Conservation (phyloP, 2,329 filamentous ascomycete species). For the Trichoderma endophyticum region DNA sequence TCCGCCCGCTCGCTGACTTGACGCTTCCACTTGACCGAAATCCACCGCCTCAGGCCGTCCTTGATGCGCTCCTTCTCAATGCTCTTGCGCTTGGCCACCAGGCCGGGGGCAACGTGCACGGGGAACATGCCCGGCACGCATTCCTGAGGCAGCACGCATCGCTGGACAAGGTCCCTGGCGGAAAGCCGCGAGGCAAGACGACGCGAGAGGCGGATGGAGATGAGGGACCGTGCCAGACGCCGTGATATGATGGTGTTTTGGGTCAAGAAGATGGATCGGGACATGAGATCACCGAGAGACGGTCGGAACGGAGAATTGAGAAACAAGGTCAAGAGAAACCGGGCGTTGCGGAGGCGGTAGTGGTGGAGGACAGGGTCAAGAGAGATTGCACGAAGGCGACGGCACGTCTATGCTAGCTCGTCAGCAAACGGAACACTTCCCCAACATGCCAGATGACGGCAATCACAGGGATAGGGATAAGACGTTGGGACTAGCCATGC, state of each 20-base stretch:
- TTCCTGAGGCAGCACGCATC: conserved; percentile 63
- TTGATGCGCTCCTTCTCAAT: conserved; percentile 67
- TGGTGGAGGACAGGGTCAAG: conserved; percentile 63
- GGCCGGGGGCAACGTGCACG: conserved; percentile 51
- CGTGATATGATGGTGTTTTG: conserved; percentile 63
- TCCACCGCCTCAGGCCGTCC: conserved; percentile 62
- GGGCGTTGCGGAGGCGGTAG: conserved; percentile 57
- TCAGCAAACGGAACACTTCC: conserved; percentile 8
- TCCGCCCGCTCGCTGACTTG: conserved; percentile 51
- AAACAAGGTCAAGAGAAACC: conserved; percentile 51
- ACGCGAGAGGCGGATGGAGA: conserved; percentile 62
- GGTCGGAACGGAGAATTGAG: conserved; percentile 57
- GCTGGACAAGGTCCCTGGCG: conserved; percentile 57
- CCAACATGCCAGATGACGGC: neutral
- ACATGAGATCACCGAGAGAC: conserved; percentile 58
- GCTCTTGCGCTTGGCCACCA: conserved; percentile 60
- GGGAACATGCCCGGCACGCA: conserved; percentile 49
- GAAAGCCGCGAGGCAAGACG: conserved; percentile 59
- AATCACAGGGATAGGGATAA: neutral
- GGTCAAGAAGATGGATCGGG: conserved; percentile 64
- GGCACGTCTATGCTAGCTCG: conserved; percentile 50
- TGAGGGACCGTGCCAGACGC: conserved; percentile 59
- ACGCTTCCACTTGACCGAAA: conserved; percentile 56
- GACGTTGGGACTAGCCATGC: neutral
- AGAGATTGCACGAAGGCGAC: conserved; percentile 59